phyloP scores from a whole-genome alignment of 306 rosid genomes.

The Prunus davidiana region DNA sequence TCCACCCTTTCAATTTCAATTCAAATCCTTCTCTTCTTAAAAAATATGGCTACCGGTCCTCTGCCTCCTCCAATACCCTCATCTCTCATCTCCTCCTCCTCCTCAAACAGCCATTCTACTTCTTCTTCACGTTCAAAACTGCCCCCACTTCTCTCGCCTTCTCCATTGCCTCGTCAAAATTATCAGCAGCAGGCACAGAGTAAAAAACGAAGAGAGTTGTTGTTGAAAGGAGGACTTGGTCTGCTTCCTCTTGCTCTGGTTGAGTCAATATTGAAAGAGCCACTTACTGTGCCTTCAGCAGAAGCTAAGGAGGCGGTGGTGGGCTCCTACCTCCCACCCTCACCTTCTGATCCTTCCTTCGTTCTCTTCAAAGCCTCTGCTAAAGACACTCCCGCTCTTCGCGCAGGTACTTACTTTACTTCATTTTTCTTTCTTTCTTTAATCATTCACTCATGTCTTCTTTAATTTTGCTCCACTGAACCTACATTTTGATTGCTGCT shows the following conservation, averaged over 20 bases:
- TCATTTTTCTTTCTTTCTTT: neutral
- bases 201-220: slow-evolving; percentile 45
- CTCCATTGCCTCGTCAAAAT: slow-evolving; percentile 6
- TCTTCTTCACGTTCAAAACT: slow-evolving; percentile 29
- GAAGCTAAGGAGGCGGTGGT: slow-evolving; percentile 68
- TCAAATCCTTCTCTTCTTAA: neutral
- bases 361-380: slow-evolving; percentile 83
- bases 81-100: slow-evolving; percentile 19
- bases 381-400: slow-evolving; percentile 94
- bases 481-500: neutral
- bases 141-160: slow-evolving; percentile 7
- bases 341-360: slow-evolving; percentile 70
- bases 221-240: slow-evolving; percentile 41
- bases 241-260: slow-evolving; percentile 42
- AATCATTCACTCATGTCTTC: neutral
- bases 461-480: neutral
- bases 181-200: neutral
- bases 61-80: slow-evolving; percentile 17
- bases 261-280: slow-evolving; percentile 5
- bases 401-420: slow-evolving; percentile 74
- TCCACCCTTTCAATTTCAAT: neutral
- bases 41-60: slow-evolving; percentile 39
- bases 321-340: slow-evolving; percentile 78
- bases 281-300: slow-evolving; percentile 33
- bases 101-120: neutral